phyloP scores from a whole-genome alignment of 2,329 filamentous ascomycete genomes.

The Xylaria sp. region DNA sequence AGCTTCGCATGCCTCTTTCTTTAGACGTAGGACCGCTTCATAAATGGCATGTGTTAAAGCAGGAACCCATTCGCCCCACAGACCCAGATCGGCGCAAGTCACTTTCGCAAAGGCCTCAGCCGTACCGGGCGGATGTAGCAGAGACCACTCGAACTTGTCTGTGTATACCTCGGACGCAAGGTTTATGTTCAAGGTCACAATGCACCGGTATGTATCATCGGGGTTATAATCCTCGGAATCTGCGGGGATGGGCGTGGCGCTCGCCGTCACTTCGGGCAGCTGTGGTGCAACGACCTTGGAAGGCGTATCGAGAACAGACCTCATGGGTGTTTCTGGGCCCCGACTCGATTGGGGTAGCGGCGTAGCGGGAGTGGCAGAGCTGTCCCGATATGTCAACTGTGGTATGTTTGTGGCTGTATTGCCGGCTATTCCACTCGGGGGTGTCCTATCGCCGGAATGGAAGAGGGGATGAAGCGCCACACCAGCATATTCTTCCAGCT shows the following conservation, averaged over 20 bases:
- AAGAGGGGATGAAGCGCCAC: constrained; percentile 94
- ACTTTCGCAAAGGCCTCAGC: constrained; percentile 91
- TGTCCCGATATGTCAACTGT: constrained; percentile 41
- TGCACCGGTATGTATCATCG: constrained; percentile 92
- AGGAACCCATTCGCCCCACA: constrained; percentile 91
- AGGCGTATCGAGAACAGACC: constrained; percentile 59
- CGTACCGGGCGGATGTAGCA: constrained; percentile 88
- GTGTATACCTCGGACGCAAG: constrained; percentile 90
- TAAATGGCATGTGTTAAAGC: constrained; percentile 97
- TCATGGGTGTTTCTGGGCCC: constrained; percentile 63
- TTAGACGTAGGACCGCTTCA: constrained; percentile 87
- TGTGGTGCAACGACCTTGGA: constrained; percentile 53
- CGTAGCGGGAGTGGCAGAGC: constrained; percentile 51
- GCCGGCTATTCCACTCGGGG: constrained; percentile 28
- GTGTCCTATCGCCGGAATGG: constrained; percentile 57
- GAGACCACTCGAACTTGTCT: constrained; percentile 97
- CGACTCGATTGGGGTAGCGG: constrained; percentile 49
- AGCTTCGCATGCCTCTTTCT: constrained; percentile 95
- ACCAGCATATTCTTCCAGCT: constrained; percentile 94
- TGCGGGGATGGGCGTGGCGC: constrained; percentile 66
- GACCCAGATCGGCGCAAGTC: constrained; percentile 89
- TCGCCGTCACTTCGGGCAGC: constrained; percentile 67
- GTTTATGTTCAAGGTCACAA: constrained; percentile 90
- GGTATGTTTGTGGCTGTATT: constrained; percentile 20
- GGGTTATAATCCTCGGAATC: constrained; percentile 81